Evolutionary conservation across 2,329 filamentous ascomycete genomes (phyloP).

Genomic region (Aspergillus pseudoviridinutans): DNA sequence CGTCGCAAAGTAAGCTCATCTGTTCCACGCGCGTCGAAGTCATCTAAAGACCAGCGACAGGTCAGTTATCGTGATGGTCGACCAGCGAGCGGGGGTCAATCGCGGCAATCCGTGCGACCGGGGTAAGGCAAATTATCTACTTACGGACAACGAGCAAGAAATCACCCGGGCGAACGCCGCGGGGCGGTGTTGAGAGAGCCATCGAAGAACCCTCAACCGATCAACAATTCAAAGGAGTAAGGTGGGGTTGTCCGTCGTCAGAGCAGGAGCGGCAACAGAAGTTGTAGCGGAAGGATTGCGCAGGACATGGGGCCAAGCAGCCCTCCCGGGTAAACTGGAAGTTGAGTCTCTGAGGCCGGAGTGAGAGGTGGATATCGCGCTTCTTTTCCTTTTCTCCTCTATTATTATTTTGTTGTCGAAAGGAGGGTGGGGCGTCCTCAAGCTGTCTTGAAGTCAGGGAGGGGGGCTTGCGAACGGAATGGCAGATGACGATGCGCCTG

Average conservation of each 20-base stretch:
- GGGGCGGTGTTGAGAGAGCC: constrained; percentile 33
- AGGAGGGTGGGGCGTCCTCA: not conserved
- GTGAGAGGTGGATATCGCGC: no score
- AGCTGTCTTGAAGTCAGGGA: not conserved
- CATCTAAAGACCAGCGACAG: constrained; percentile 57
- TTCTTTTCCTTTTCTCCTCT: not conserved
- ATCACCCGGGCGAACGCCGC: constrained; percentile 39
- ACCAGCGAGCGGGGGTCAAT: constrained; percentile 1
- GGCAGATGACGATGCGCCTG: not conserved
- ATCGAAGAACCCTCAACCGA: constrained; percentile 20
- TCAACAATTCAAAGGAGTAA: constrained; percentile 2
- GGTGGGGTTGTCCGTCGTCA: not conserved
- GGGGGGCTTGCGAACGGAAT: not conserved
- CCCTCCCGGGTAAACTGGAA: constrained; percentile 17
- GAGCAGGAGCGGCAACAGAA: constrained; percentile 7
- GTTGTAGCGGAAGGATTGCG: constrained; percentile 17
- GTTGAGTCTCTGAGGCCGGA: not conserved
- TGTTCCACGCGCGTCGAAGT: constrained; percentile 84
- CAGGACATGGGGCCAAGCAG: constrained; percentile 29
- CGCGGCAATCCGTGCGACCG: constrained; percentile 1
- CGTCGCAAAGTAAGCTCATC: constrained; percentile 89
- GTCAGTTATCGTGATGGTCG: constrained; percentile 12
- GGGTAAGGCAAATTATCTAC: constrained; percentile 20
- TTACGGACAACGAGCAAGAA: constrained; percentile 44
- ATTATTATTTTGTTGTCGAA: not conserved